Conservation (phyloP, 2,329 filamentous ascomycete genomes). For the Cordyceps farinosa region DNA sequence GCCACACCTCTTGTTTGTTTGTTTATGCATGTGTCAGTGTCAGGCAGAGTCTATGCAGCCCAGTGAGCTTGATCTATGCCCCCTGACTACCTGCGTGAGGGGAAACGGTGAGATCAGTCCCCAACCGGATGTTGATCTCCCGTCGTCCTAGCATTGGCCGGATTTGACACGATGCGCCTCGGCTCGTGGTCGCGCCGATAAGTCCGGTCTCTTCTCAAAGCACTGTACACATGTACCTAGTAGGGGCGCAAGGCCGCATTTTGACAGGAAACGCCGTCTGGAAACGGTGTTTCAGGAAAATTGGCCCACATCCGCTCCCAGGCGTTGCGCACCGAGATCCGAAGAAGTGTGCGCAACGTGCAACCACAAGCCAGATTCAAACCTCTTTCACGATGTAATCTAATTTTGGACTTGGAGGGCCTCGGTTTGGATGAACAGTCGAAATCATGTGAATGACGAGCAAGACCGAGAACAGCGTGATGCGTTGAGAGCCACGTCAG, state of each 20-base stretch:
- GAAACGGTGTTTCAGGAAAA: background rate
- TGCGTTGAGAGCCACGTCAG: too few species aligned
- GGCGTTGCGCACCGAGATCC: too few species aligned
- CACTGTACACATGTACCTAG: background rate
- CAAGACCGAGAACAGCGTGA: too few species aligned
- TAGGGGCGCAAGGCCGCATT: background rate
- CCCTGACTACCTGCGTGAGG: background rate
- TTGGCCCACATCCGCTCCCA: background rate
- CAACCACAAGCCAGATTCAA: too few species aligned
- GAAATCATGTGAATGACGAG: too few species aligned
- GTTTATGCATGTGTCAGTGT: background rate
- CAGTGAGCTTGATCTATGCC: background rate
- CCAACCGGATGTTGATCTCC: background rate
- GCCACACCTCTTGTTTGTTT: too few species aligned
- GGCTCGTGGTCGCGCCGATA: background rate
- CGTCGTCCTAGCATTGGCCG: background rate
- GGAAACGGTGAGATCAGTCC: background rate
- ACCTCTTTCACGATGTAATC: too few species aligned
- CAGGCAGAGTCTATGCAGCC: background rate
- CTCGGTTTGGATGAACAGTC: too few species aligned
- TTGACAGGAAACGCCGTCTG: background rate
- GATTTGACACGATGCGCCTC: background rate
- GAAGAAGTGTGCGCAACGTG: too few species aligned
- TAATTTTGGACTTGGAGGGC: too few species aligned
- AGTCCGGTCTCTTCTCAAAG: background rate